Base-by-base conservation (phyloP, 179 eudicot genomes). In the Sideroxylon spinosum region DNA sequence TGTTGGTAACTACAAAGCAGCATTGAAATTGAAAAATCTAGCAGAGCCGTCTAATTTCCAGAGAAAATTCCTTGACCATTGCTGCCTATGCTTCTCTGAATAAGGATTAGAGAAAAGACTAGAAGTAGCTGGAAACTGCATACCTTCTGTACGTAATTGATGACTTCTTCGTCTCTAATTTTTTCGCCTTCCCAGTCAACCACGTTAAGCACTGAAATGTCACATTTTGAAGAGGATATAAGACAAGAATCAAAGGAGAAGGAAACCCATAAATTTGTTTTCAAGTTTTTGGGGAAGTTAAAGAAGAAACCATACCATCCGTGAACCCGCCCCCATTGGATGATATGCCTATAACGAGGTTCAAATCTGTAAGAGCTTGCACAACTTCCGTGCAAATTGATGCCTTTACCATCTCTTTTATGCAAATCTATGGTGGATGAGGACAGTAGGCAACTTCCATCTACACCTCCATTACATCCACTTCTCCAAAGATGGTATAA, bases 281-380 rank as follows among this genome's bases (percentile, higher is more conserved):
- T 0, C 25, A 59, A 50, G 6, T 50, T 29, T 8, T 16, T 52
- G 26, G 25, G 29, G 50, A 3, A 37, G 57, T 49, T 7, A 17
- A 62, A 63, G 44, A 56, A 44, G 53, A 53, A 71, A 52, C 2
- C 71, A 26, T 83, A 93, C 98, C 98, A 84, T 93, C 97, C 98
- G 93, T 95, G 87, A 95, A 95, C 98, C 98, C 93, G 76, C 90
- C 97, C 22, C 95, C 97, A 81, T 95, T 97, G 2, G 98, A 95
- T 49, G 97, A 95, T 95, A 93, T 6, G 93, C 97, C 86, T 95
- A 95, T 89, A 17, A 87, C 83, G 65, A 93, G 98, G 81, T 93
- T 83, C 84, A 93, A 81, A 80, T 95, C 97, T 0, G 93, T 86
- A 25, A 95, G 92, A 76, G 91, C 91, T 86, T 95, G 98, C 72